Evolutionary conservation across 179 eudicot species (phyloP), one percentile per base, ranked within the genome.

Genomic region (Vitellaria paradoxa): DNA sequence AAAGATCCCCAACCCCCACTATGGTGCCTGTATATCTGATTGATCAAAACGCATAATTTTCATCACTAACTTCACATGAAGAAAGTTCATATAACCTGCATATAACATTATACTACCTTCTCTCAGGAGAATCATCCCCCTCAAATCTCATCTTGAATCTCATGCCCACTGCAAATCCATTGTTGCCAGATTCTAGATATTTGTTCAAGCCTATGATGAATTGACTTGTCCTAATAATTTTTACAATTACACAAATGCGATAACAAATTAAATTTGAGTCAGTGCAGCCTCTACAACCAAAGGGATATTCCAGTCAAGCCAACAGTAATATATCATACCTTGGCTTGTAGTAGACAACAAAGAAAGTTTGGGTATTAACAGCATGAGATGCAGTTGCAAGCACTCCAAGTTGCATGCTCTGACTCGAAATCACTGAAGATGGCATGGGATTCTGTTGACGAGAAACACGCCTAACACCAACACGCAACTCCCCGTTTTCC

Each of bases 351-450:
- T 81, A 93, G 64, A 93, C 98, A 72, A 85, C 85, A 80, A 93
- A 90, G 47, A 75, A 73, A 23, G 90, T 88, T 26, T 69, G 73
- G 26, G 97, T 89, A 24, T 82, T 68, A 20, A 90, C 84, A 60
- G 98, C 98, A 88, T 93, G 98, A 63, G 90, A 87, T 69, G 98
- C 98, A 74, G 98, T 92, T 53, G 98, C 98, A 57, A 93, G 97
- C 66, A 93, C 94, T 55, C 98, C 98, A 2, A 91, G 81, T 73
- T 92, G 98, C 98, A 93, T 93, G 82, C 97, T 93, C 69, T 90
- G 98, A 78, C 97, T 92, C 7, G 98, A 93, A 59, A 93, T 90
- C 62, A 93, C 95, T n/a, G 94, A 93, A 13, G 97, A 75, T 12
- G 97, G 97, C 90, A 92, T 88, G 46, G 92, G 82, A 76, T 79